Conservation (phyloP, 1,284 basidiomycete species). For the Cerioporus squamosus region DNA sequence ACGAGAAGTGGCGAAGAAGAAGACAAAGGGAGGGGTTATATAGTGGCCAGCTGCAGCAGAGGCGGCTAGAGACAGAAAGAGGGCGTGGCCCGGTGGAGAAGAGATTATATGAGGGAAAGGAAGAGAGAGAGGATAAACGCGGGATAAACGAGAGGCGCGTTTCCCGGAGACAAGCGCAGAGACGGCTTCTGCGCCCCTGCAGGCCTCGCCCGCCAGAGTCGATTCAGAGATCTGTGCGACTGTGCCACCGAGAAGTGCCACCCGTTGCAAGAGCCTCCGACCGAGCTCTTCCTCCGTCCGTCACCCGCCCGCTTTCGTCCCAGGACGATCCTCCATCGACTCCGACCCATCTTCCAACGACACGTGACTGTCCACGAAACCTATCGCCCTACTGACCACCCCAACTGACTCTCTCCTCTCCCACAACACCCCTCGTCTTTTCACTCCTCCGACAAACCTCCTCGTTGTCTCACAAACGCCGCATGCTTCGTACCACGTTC, state of each 20-base stretch:
- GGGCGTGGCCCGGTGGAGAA: slow-evolving; percentile 6
- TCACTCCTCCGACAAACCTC: slow-evolving; percentile 13
- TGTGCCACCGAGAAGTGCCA: background rate
- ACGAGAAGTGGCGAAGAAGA: background rate
- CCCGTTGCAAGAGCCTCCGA: background rate
- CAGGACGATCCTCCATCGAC: slow-evolving; percentile 17
- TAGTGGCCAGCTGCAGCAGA: background rate
- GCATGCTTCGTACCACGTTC: slow-evolving; percentile 4
- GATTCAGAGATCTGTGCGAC: background rate
- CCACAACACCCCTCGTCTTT: background rate
- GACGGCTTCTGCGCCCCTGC: background rate
- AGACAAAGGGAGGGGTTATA: slow-evolving; percentile 5
- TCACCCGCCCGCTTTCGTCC: slow-evolving; percentile 7
- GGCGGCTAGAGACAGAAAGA: background rate
- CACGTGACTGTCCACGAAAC: slow-evolving; percentile 14
- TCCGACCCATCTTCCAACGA: background rate
- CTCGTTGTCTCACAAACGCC: slow-evolving; percentile 2
- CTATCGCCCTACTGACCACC: slow-evolving; percentile 3
- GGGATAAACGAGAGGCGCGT: background rate
- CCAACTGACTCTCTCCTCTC: slow-evolving; percentile 3
- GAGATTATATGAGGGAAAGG: slow-evolving; percentile 4
- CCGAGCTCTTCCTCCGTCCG: slow-evolving; percentile 4
- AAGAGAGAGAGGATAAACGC: background rate
- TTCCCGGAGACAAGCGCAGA: slow-evolving; percentile 7
- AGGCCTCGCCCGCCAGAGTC: too few species aligned